These are phyloP conservation scores for Penicillium odoratum DNA, from an alignment of 495 filamentous ascomycete species.

Conservation along the genomic window DNA sequence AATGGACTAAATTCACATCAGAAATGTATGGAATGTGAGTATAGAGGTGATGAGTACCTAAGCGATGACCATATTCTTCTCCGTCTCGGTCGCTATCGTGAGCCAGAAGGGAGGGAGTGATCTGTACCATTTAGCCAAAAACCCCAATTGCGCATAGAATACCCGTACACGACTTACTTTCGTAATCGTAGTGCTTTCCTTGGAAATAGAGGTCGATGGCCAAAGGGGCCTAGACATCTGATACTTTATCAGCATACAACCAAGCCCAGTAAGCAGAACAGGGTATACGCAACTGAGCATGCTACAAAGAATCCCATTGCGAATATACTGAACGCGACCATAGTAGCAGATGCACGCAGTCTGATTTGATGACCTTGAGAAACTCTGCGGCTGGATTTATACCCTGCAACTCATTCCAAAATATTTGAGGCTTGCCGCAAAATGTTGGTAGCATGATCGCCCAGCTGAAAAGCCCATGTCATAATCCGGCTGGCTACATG, in stretches of 20 bases:
- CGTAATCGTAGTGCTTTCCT: neutral
- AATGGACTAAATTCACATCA: neutral
- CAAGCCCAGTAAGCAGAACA: neutral
- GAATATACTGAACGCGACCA: neutral
- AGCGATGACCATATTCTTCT: neutral
- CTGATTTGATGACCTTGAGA: neutral
- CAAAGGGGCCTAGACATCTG: neutral
- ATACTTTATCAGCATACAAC: neutral
- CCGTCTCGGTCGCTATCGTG: neutral
- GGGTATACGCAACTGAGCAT: neutral
- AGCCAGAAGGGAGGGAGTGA: neutral
- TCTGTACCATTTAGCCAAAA: neutral
- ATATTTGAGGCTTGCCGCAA: neutral
- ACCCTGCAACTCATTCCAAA: neutral
- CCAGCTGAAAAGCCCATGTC: neutral
- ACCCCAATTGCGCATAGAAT: neutral
- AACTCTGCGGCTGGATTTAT: neutral
- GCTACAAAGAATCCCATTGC: neutral
- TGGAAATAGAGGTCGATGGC: neutral
- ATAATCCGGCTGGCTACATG: neutral
- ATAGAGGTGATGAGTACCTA: neutral
- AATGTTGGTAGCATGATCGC: neutral
- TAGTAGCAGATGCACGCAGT: neutral
- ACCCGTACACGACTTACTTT: neutral
- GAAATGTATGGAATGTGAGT: neutral